These are phyloP conservation scores for Coemansia sp. DNA, from an alignment of 192 early-diverging fungal genomes.

Conservation along the genomic window DNA sequence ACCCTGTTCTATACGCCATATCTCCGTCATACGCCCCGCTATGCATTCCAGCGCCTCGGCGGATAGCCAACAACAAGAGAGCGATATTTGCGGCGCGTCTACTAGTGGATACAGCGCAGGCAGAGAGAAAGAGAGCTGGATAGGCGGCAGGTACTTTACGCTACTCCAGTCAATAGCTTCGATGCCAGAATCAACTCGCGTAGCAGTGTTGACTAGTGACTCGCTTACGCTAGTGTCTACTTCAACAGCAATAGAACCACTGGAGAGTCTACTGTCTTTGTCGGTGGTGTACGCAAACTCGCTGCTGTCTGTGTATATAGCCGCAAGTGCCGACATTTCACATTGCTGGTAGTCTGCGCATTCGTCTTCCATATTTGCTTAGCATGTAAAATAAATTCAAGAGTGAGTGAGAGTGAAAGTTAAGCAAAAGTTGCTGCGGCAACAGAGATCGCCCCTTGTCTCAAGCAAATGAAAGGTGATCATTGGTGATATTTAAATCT, in stretches of 20 bases:
- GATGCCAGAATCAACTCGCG: not conserved
- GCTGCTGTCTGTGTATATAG: conserved; percentile 14
- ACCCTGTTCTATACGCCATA: conserved; percentile 15
- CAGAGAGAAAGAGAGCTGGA: conserved; percentile 15
- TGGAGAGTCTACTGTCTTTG: not conserved
- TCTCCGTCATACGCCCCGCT: not conserved
- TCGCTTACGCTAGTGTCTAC: conserved; percentile 9
- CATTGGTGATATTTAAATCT: not conserved
- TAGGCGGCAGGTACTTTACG: conserved; percentile 12
- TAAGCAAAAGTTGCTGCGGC: too few relatives aligned
- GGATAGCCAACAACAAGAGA: conserved; percentile 22
- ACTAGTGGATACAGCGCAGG: conserved; percentile 10
- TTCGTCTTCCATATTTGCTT: conserved; percentile 9
- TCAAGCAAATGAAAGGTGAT: not conserved
- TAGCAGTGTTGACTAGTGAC: not conserved
- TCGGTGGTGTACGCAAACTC: not conserved
- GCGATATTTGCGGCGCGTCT: conserved; percentile 9
- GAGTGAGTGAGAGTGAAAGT: not conserved
- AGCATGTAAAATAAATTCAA: not conserved
- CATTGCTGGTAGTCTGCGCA: conserved; percentile 25
- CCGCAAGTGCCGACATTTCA: conserved; percentile 28
- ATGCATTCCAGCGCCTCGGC: not conserved
- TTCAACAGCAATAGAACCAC: conserved; percentile 12
- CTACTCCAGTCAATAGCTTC: not conserved
- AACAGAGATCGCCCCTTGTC: not conserved